A percentile compares a stretch with the other conserved stretches of the same genome.
These are phyloP conservation scores for Trichoderma sp. DNA, from an alignment of 2,329 filamentous ascomycete genomes.

Conservation along the genomic window DNA sequence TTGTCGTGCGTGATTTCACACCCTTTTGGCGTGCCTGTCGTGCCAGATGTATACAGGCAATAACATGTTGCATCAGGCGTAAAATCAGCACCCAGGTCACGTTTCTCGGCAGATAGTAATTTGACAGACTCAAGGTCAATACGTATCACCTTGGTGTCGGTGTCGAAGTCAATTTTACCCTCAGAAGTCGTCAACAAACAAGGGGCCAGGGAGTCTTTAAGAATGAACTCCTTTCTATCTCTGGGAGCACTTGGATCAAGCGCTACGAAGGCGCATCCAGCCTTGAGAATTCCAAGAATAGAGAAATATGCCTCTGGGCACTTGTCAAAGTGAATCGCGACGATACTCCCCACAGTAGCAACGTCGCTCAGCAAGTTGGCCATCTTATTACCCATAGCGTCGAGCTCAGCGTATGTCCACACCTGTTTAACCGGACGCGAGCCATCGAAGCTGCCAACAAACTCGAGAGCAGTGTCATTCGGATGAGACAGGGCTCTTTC, in stretches of 20 bases:
- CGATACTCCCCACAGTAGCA: conserved; percentile 55
- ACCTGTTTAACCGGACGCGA: conserved; percentile 43
- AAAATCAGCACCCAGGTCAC: conserved; percentile 22
- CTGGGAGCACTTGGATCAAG: conserved; percentile 71
- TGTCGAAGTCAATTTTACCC: conserved; percentile 33
- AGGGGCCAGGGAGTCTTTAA: conserved; percentile 66
- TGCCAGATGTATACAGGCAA: conserved; percentile 83
- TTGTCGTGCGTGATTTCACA: conserved; percentile 88
- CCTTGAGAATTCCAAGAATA: conserved; percentile 78
- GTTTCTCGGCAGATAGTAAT: conserved; percentile 20
- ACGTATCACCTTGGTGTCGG: conserved; percentile 32
- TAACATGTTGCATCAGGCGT: conserved; percentile 64
- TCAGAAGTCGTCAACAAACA: conserved; percentile 56
- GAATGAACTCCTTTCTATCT: conserved; percentile 72
- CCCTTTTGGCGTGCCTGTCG: conserved; percentile 81
- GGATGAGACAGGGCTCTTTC: conserved; percentile 54
- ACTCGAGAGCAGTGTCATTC: conserved; percentile 68
- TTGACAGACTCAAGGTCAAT: conserved; percentile 34
- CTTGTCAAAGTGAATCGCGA: conserved; percentile 80
- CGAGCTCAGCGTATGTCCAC: conserved; percentile 75
- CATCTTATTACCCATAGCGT: conserved; percentile 68
- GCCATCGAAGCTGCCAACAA: conserved; percentile 57
- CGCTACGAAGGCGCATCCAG: conserved; percentile 76
- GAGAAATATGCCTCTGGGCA: conserved; percentile 80
- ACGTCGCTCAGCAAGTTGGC: conserved; percentile 59